phyloP scores from a whole-genome alignment of 768 basidiomycete genomes.

The Gyrodon lividus region DNA sequence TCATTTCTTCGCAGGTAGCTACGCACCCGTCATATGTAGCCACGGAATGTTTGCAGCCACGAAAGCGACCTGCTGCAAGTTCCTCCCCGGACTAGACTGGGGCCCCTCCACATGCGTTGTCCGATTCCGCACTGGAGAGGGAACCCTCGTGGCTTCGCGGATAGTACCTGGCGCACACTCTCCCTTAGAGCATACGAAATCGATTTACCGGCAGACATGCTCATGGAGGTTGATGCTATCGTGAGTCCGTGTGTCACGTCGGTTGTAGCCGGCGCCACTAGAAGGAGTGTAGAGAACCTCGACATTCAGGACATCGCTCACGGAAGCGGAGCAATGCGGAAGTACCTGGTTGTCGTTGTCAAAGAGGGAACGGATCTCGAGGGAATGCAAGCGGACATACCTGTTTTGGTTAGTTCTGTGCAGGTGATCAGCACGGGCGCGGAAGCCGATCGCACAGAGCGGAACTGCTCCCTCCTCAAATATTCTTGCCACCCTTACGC shows the following conservation, averaged over 20 bases:
- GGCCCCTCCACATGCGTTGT: constrained; percentile 25
- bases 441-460: constrained; percentile 13
- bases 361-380: constrained; percentile 39
- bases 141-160: constrained; percentile 25
- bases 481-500: constrained; percentile 38
- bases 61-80: constrained; percentile 31
- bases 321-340: constrained; percentile 35
- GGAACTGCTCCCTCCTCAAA: constrained; percentile 23
- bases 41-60: constrained; percentile 46
- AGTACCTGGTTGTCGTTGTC: constrained; percentile 43
- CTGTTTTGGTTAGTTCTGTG: constrained; percentile 32
- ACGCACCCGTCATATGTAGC: constrained; percentile 40
- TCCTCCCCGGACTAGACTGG: constrained; percentile 26
- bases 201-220: constrained; percentile 30
- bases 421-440: neutral
- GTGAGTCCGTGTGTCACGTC: constrained; percentile 31
- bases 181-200: constrained; percentile 30
- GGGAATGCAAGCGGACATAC: constrained; percentile 29
- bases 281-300: constrained; percentile 30
- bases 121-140: constrained; percentile 29
- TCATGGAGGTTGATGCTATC: constrained; percentile 26
- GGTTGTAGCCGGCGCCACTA: constrained; percentile 37
- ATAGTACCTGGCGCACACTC: neutral
- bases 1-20: constrained; percentile 37
- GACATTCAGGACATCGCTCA: constrained; percentile 36